Evolutionary conservation across 495 filamentous ascomycete genomes (phyloP), one percentile per base, ranked within the genome.

Genomic region (Neurospora tetrasperma): DNA sequence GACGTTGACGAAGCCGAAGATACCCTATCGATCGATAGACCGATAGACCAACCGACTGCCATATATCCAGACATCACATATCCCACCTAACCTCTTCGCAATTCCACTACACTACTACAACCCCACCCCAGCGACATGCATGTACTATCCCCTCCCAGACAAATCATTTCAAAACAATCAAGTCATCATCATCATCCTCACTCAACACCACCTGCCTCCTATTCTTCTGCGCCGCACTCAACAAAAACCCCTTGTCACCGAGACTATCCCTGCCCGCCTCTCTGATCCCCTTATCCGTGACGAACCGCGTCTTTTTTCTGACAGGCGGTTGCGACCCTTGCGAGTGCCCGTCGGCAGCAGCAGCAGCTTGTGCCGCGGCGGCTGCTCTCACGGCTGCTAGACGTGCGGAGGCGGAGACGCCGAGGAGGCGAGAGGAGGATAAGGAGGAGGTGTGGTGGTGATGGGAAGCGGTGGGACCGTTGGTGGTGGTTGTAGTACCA

Each of bases 221-320:
- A 38, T 75, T 71, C 72, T 77, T 66, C 54, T 66, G 54, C 54
- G 54, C 48, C 75, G 78, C 71, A 70, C 76, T 72, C 72, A 79
- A 71, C 69, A 74, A 70, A 75, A 84, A 73, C 74, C 84, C 84
- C 14, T 70, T 43, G 3, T 84, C 86, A 41, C 91, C 91, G 5
- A 93, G 74, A 77, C 92, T 93, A 74, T 94, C 92, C 73, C 91
- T 85, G 4, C 91, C 92, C 0, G 92, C 91, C 78, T 92, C 91
- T 76, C 88, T 87, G 72, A 93, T 93, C 0, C 92, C 92, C 78
- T 90, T 91, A 38, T 88, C 87, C 41, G 90, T 94, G 46, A 93
- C 87, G 77, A 96, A 96, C 20, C 93, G 84, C 16, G 92, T 96
- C 84, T 94, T 96, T 81, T 96, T 95, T 76, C 85, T 84, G 14